Evolutionary conservation across 2,329 filamentous ascomycete genomes (phyloP).

Genomic region (Cordyceps fumosorosea): DNA sequence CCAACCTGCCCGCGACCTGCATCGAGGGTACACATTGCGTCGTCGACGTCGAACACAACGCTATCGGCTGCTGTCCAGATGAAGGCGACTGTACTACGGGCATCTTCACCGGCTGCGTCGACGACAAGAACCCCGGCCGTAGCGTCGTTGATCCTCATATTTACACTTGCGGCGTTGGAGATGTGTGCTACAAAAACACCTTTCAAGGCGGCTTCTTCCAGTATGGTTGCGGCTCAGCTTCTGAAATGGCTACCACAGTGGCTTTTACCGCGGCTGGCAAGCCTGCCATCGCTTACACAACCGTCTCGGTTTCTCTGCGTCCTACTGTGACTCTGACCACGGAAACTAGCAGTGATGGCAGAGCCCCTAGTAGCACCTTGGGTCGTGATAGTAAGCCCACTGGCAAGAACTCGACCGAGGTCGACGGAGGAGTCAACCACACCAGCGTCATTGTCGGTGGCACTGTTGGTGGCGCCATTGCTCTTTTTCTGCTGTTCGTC

Average conservation of each 20-base stretch:
- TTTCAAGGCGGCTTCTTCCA: slow-evolving; percentile 51
- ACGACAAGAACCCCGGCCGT: slow-evolving; percentile 42
- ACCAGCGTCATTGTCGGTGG: slow-evolving; percentile 49
- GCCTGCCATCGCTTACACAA: slow-evolving; percentile 27
- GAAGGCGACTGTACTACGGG: slow-evolving; percentile 43
- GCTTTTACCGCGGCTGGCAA: slow-evolving; percentile 38
- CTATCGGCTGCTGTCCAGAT: slow-evolving; percentile 53
- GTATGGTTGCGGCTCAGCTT: slow-evolving; percentile 48
- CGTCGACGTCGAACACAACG: slow-evolving; percentile 40
- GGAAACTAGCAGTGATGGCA: slow-evolving; percentile 13
- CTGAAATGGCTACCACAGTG: slow-evolving; percentile 43
- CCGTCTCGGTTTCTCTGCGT: slow-evolving; percentile 27
- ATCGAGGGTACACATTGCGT: slow-evolving; percentile 53
- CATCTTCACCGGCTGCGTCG: slow-evolving; percentile 52
- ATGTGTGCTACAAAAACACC: slow-evolving; percentile 49
- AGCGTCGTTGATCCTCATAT: slow-evolving; percentile 49
- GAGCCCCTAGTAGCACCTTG: neutral
- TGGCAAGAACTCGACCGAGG: neutral
- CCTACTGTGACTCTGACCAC: slow-evolving; percentile 14
- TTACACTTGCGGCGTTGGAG: slow-evolving; percentile 44
- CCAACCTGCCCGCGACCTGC: slow-evolving; percentile 49
- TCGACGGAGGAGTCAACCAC: slow-evolving; percentile 23
- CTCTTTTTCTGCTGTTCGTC: slow-evolving; percentile 35
- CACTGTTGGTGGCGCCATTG: slow-evolving; percentile 44
- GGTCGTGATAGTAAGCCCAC: slow-evolving; percentile 2